Conservation (phyloP, 2,329 filamentous ascomycete species). For the Cladosporium sp. region DNA sequence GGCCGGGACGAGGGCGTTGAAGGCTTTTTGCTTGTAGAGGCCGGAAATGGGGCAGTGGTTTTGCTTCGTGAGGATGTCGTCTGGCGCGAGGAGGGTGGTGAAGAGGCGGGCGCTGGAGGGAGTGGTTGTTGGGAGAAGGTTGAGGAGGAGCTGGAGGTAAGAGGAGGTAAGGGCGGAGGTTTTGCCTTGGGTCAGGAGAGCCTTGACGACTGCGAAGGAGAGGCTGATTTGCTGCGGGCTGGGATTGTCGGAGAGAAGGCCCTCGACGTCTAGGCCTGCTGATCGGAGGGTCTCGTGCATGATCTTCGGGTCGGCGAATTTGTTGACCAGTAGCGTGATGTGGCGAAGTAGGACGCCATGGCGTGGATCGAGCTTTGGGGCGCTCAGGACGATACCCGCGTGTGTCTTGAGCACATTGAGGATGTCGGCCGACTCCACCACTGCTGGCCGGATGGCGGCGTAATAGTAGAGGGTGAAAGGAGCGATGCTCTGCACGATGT, state of each 20-base stretch:
- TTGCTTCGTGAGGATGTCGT: slow-evolving; percentile 53
- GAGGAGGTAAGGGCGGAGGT: slow-evolving; percentile 37
- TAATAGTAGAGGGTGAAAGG: slow-evolving; percentile 29
- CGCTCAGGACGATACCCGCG: slow-evolving; percentile 17
- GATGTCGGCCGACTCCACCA: slow-evolving; percentile 24
- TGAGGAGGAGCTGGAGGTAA: slow-evolving; percentile 42
- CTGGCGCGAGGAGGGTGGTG: slow-evolving; percentile 51
- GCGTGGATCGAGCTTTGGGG: slow-evolving; percentile 22
- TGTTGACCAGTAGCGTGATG: slow-evolving; percentile 43
- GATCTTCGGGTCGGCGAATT: slow-evolving; percentile 38
- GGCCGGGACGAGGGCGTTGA: slow-evolving; percentile 52
- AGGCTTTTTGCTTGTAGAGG: slow-evolving; percentile 58
- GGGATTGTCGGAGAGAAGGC: slow-evolving; percentile 30
- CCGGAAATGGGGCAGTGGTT: slow-evolving; percentile 58
- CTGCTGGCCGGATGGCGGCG: slow-evolving; percentile 26
- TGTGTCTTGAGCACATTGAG: slow-evolving; percentile 21
- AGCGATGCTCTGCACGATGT: slow-evolving; percentile 13
- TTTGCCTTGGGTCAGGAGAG: slow-evolving; percentile 51
- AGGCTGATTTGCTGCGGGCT: slow-evolving; percentile 44
- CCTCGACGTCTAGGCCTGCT: slow-evolving; percentile 30
- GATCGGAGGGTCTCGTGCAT: slow-evolving; percentile 31
- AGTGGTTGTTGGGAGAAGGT: slow-evolving; percentile 42
- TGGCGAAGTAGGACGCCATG: slow-evolving; percentile 35
- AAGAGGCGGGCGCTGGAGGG: slow-evolving; percentile 52
- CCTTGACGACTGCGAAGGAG: slow-evolving; percentile 57